These are phyloP conservation scores for Suillus plorans DNA, from an alignment of 768 basidiomycete genomes.

Conservation along the genomic window DNA sequence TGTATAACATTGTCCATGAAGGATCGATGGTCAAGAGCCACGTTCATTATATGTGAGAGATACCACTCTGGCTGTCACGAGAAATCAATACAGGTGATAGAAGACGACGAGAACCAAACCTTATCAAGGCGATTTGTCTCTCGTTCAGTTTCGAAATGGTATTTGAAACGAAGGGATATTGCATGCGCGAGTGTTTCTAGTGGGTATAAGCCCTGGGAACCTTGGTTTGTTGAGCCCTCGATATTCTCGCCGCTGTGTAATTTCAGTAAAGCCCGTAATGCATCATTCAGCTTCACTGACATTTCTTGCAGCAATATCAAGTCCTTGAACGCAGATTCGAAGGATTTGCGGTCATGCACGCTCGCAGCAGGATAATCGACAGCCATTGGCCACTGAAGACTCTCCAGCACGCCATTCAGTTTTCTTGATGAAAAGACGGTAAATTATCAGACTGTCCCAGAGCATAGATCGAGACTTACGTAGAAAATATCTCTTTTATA, in stretches of 20 bases:
- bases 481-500: constrained; percentile 63
- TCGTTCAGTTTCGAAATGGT: constrained; percentile 86
- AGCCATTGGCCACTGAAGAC: constrained; percentile 80
- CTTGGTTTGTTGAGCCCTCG: constrained; percentile 3
- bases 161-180: constrained; percentile 85
- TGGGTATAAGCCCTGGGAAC: constrained; percentile 67
- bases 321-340: constrained; percentile 79
- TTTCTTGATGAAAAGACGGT: constrained; percentile 39
- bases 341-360: constrained; percentile 53
- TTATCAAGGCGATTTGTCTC: constrained; percentile 93
- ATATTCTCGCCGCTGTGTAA: constrained; percentile 51
- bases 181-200: constrained; percentile 83
- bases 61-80: constrained; percentile 89
- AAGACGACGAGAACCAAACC: constrained; percentile 38
- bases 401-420: constrained; percentile 65
- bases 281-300: constrained; percentile 44
- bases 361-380: constrained; percentile 61
- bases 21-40: constrained; percentile 76
- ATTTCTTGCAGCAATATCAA: constrained; percentile 74
- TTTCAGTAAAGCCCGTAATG: not conserved
- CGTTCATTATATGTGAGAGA: constrained; percentile 87
- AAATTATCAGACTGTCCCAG: not conserved
- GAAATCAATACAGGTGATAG: not conserved
- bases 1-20: constrained; percentile 83
- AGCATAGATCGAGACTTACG: constrained; percentile 42